Percentiles rank a stretch among this genome's conserved stretches.
Conservation (phyloP, 495 filamentous ascomycete genomes). For the Lasiosphaeriaceae sp. region DNA sequence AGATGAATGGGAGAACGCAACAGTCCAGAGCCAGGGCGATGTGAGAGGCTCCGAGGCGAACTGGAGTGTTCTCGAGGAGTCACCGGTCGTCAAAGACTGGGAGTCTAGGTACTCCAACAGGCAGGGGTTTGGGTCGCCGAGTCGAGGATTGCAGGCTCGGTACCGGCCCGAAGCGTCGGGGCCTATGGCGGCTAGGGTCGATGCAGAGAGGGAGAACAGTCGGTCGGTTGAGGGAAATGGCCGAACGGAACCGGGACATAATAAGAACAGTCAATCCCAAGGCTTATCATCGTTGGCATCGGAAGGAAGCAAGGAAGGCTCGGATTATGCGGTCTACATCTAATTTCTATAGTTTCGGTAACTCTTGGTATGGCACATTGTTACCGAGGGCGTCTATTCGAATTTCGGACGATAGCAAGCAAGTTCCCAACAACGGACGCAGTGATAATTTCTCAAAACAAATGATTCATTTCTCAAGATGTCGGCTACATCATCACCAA, state of each 20-base stretch:
- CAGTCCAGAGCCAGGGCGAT: conserved; percentile 10
- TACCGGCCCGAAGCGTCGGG: neutral
- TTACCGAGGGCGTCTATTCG: no score
- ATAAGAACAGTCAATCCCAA: conserved; percentile 2
- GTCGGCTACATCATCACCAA: no score
- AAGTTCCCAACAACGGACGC: no score
- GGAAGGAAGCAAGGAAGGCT: conserved; percentile 12
- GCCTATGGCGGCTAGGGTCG: neutral
- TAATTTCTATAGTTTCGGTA: no score
- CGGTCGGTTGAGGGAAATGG: neutral
- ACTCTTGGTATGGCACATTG: no score
- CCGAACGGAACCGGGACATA: neutral
- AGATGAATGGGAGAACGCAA: conserved; percentile 17
- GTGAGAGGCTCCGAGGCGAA: conserved; percentile 4
- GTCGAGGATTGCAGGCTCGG: neutral
- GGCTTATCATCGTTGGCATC: conserved; percentile 4
- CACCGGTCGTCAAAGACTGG: conserved; percentile 14
- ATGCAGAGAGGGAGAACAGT: neutral
- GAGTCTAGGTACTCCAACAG: neutral
- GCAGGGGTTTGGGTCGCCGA: neutral
- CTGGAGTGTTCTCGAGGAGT: conserved; percentile 16
- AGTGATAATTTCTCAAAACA: no score
- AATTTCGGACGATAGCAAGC: no score
- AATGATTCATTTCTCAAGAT: no score
- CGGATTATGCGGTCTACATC: conserved; percentile 26